Percentiles rank a stretch among this genome's conserved stretches.
Evolutionary conservation across 345 rosid species (phyloP).

Genomic region (Crucihimalaya himalaica): DNA sequence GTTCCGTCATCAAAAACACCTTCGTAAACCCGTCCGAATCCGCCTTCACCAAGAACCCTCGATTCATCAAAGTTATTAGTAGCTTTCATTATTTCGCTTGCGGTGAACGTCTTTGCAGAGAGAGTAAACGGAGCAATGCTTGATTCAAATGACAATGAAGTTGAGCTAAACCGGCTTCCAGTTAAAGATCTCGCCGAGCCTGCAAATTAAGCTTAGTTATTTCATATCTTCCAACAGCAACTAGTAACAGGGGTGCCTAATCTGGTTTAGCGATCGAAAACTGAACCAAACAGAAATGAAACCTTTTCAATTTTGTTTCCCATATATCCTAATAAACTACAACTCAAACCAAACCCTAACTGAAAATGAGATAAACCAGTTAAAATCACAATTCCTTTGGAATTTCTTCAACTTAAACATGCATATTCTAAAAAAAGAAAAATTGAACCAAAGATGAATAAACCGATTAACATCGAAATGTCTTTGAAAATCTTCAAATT

Average conservation of each 20-base stretch:
- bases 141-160: conserved; percentile 81
- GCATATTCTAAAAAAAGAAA: background rate
- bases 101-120: conserved; percentile 85
- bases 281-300: background rate
- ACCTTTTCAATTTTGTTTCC: background rate
- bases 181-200: conserved; percentile 61
- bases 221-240: conserved; percentile 9
- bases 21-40: conserved; percentile 83
- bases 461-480: background rate
- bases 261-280: background rate
- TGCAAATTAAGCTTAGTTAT: conserved; percentile 37
- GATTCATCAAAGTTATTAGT: conserved; percentile 69
- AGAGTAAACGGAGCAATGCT: conserved; percentile 77
- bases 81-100: conserved; percentile 77
- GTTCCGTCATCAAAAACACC: conserved; percentile 90
- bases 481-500: background rate
- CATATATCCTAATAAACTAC: background rate
- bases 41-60: conserved; percentile 90
- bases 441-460: background rate
- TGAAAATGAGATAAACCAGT: background rate
- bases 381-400: background rate
- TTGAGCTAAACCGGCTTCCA: conserved; percentile 71
- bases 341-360: background rate
- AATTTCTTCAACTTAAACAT: background rate
- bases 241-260: background rate